phyloP scores from a whole-genome alignment of 1,284 basidiomycete genomes.

The Trichosporon coremiiforme region DNA sequence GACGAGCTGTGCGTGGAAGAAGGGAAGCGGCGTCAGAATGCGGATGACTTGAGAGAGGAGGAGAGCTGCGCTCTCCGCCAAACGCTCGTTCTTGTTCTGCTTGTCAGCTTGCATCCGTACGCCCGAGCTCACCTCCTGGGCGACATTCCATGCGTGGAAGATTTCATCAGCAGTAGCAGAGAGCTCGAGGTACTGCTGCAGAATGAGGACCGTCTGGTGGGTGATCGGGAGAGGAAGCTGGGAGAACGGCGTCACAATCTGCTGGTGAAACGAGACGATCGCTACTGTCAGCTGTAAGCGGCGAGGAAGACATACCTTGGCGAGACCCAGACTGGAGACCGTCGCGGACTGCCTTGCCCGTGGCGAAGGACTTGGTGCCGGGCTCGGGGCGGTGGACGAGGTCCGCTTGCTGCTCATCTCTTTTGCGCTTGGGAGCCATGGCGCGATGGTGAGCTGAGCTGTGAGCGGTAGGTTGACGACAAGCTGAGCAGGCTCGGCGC shows the following conservation, averaged over 20 bases:
- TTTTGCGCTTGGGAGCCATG: constrained; percentile 47
- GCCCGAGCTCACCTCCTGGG: constrained; percentile 44
- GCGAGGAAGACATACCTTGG: constrained; percentile 44
- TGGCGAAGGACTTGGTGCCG: constrained; percentile 46
- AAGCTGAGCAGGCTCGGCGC: neutral
- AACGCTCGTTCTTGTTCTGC: constrained; percentile 46
- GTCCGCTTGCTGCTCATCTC: constrained; percentile 31
- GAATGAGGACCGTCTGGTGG: constrained; percentile 52
- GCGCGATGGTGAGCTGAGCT: constrained; percentile 3
- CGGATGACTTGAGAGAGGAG: constrained; percentile 51
- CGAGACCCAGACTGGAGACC: constrained; percentile 45
- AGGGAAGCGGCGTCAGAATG: constrained; percentile 52
- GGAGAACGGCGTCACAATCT: constrained; percentile 52
- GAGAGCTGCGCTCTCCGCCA: constrained; percentile 44
- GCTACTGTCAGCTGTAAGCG: constrained; percentile 37
- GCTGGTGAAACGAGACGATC: constrained; percentile 54
- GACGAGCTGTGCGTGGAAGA: constrained; percentile 52
- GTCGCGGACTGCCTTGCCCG: constrained; percentile 50
- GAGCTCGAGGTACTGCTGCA: constrained; percentile 55
- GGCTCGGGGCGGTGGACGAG: constrained; percentile 37
- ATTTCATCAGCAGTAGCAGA: constrained; percentile 54
- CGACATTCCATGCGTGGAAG: constrained; percentile 53
- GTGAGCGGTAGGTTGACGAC: neutral
- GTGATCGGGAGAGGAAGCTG: constrained; percentile 49
- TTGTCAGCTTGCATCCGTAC: constrained; percentile 1